These are phyloP conservation scores for Aspergillus uvarum DNA, from an alignment of 2,329 filamentous ascomycete species.

Conservation along the genomic window DNA sequence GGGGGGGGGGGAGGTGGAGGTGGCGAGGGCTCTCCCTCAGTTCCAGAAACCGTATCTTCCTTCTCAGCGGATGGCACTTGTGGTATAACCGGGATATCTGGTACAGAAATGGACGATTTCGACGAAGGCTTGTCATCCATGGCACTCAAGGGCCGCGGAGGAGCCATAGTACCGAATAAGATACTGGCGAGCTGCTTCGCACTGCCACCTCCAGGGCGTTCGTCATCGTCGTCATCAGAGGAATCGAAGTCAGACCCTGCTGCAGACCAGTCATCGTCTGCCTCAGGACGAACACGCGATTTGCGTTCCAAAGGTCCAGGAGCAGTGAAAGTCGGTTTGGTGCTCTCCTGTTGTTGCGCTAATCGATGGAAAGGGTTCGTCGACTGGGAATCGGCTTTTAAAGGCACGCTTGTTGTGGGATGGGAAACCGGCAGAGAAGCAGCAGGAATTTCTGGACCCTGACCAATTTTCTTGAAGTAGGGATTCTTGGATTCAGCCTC, in stretches of 20 bases:
- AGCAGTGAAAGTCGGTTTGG: conserved; percentile 53
- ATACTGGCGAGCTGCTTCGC: conserved; percentile 93
- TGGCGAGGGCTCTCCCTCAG: conserved; percentile 32
- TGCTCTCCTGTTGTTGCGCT: conserved; percentile 61
- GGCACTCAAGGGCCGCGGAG: conserved; percentile 81
- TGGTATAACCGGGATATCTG: conserved; percentile 39
- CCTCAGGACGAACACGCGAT: conserved; percentile 59
- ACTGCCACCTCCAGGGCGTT: conserved; percentile 73
- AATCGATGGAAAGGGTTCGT: conserved; percentile 96
- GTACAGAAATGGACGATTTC: conserved; percentile 48
- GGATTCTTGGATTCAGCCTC: conserved; percentile 88
- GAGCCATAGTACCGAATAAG: conserved; percentile 94
- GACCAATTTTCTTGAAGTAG: conserved; percentile 85
- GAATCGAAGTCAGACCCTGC: conserved; percentile 76
- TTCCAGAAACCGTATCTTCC: conserved; percentile 24
- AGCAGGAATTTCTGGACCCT: conserved; percentile 58
- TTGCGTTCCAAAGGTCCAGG: conserved; percentile 48
- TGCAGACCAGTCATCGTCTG: conserved; percentile 76
- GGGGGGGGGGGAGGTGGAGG: conserved; percentile 39
- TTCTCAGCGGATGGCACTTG: conserved; percentile 31
- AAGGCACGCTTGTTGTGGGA: conserved; percentile 28
- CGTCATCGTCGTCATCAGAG: conserved; percentile 70
- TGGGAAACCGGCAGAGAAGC: conserved; percentile 48
- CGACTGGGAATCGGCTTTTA: conserved; percentile 59
- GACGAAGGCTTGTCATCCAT: conserved; percentile 67